Base-by-base conservation (phyloP, 345 rosid species). In the Corchorus olitorius region DNA sequence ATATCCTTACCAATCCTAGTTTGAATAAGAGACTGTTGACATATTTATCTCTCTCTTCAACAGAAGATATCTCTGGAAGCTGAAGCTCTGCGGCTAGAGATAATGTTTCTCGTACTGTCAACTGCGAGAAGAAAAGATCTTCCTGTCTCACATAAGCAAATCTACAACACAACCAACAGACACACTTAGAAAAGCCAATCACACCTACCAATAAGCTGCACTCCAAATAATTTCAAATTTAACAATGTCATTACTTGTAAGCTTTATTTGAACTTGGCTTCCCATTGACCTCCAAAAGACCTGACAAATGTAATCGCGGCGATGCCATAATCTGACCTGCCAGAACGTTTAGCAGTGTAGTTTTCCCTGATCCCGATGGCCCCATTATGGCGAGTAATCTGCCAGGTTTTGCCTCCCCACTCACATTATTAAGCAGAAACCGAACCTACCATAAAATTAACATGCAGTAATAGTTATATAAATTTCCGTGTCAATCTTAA, bases 351-450 rank as follows among this genome's bases (percentile, higher is more conserved):
- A 96, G 91, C 87, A 96, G 81, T 3, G 99, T 92, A 37, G 99
- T 96, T 80, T 93, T 96, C 68, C 99, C 99, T n/a, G 99, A 96
- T 15, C 99, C 99, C 6, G 99, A 93, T 5, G 99, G 94, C 3
- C 99, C 98, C 99, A 96, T 96, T 49, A 92, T 87, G 19, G 99
- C 99, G 45, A 93, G 87, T 80, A 96, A 86, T 76, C 93, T 89
- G 76, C 99, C 97, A 1, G 99, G 99, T 82, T 88, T 89, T 3
- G 98, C 98, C 85, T 93, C 97, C 81, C 99, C 99, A 37, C 91
- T 80, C 17, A 96, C 92, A 71, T 93, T 85, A n/a, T 90, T 85
- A 35, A 96, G 84, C 89, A 96, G 74, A 86, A 96, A 96, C 37
- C 97, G 82, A 81, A 92, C 91, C 99, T 93, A 80, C 70, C 78